These are phyloP conservation scores for Lolium perenne DNA, from an alignment of 176 grass and related monocot species.

Conservation along the genomic window DNA sequence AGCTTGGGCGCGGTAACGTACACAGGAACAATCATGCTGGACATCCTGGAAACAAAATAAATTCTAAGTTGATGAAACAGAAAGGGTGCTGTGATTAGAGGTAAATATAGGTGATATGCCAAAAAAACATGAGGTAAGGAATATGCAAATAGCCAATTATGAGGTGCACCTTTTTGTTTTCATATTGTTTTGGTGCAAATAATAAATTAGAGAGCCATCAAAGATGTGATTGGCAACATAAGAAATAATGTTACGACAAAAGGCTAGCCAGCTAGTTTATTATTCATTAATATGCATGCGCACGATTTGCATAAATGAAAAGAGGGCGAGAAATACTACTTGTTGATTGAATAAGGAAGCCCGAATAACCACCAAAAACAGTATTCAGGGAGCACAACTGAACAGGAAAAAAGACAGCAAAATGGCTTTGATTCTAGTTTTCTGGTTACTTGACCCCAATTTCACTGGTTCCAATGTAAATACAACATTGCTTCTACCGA, in stretches of 20 bases:
- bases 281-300: background rate
- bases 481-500: background rate
- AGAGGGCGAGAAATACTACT: background rate
- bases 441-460: background rate
- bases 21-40: slow-evolving; percentile 16
- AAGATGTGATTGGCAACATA: background rate
- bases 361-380: background rate
- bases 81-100: background rate
- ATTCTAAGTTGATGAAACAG: background rate
- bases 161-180: background rate
- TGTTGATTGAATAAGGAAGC: background rate
- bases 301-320: background rate
- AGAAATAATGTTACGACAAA: background rate
- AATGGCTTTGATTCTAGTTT: background rate
- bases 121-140: background rate
- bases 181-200: background rate
- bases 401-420: background rate
- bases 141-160: background rate
- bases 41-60: background rate
- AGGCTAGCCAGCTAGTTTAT: background rate
- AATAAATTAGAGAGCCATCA: background rate
- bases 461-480: background rate
- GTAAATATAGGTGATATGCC: background rate
- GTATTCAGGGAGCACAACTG: background rate
- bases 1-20: background rate